Evolutionary conservation across 768 basidiomycete species (phyloP).

Genomic region (Kwoniella bestiolae): DNA sequence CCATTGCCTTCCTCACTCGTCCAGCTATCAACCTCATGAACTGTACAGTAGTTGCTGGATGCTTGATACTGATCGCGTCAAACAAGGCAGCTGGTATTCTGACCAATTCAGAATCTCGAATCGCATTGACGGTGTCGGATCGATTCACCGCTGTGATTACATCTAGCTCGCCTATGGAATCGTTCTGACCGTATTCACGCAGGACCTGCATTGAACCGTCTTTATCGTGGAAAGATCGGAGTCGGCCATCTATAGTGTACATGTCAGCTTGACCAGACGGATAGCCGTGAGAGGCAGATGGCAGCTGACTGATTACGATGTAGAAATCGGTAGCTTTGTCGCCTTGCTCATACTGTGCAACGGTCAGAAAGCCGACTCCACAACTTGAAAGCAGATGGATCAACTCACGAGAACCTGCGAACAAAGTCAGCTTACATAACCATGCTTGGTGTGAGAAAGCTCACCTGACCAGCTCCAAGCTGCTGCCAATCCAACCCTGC

Average conservation of each 20-base stretch:
- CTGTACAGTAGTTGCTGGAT: constrained; percentile 57
- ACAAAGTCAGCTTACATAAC: not conserved
- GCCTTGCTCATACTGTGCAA: constrained; percentile 78
- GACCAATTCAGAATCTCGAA: constrained; percentile 95
- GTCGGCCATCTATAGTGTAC: constrained; percentile 68
- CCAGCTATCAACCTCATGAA: constrained; percentile 72
- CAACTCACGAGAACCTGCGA: constrained; percentile 5
- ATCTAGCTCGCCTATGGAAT: constrained; percentile 95
- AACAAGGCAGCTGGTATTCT: constrained; percentile 96
- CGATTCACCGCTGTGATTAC: constrained; percentile 90
- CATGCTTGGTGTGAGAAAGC: not conserved
- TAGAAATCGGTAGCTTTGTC: constrained; percentile 95
- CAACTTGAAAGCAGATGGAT: not conserved
- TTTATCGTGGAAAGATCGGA: constrained; percentile 83
- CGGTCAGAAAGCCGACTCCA: not conserved
- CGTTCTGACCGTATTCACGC: constrained; percentile 95
- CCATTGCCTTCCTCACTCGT: constrained; percentile 82
- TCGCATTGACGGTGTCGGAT: constrained; percentile 91
- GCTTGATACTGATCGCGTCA: constrained; percentile 74
- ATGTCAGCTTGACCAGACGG: not conserved
- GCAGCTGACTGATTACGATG: constrained; percentile 64
- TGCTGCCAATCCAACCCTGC: constrained; percentile 98
- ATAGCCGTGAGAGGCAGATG: not conserved
- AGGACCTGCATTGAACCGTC: constrained; percentile 78
- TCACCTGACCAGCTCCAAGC: constrained; percentile 84